Evolutionary conservation across 1,139 yeast species (phyloP).

Genomic region (Suhomyces panamericanus): DNA sequence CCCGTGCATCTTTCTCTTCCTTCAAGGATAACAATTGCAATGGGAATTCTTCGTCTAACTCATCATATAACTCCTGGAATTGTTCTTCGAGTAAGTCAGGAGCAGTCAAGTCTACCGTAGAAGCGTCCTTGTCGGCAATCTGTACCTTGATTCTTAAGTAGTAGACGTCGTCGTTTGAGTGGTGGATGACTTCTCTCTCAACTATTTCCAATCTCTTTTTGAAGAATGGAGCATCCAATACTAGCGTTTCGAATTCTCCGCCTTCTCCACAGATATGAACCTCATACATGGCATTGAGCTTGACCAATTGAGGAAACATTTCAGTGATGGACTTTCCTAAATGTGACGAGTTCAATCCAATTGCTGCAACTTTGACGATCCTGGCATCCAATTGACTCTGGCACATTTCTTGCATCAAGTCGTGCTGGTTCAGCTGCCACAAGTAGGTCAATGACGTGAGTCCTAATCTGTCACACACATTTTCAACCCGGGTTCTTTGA

Average conservation of each 20-base stretch:
- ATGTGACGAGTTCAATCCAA: slow-evolving; percentile 68
- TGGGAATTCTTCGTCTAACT: background rate
- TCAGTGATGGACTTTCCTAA: slow-evolving; percentile 67
- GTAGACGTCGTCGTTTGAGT: slow-evolving; percentile 61
- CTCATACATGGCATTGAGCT: slow-evolving; percentile 65
- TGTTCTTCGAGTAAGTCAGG: slow-evolving; percentile 50
- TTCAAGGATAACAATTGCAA: background rate
- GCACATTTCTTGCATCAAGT: slow-evolving; percentile 83
- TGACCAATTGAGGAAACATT: slow-evolving; percentile 57
- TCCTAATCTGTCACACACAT: slow-evolving; percentile 75
- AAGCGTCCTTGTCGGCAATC: slow-evolving; percentile 34
- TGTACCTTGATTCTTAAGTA: slow-evolving; percentile 54
- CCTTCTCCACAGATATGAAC: slow-evolving; percentile 98
- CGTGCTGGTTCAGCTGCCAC: slow-evolving; percentile 86
- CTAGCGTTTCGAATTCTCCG: slow-evolving; percentile 94
- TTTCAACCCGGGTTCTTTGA: slow-evolving; percentile 90
- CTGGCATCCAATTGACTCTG: slow-evolving; percentile 74
- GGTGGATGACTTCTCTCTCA: slow-evolving; percentile 43
- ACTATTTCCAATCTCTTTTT: slow-evolving; percentile 51
- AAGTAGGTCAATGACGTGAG: slow-evolving; percentile 71
- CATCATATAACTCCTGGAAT: slow-evolving; percentile 42
- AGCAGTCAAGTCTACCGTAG: slow-evolving; percentile 24
- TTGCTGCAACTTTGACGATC: slow-evolving; percentile 88
- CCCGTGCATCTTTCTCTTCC: background rate
- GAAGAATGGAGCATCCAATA: slow-evolving; percentile 86